Percentiles rank a stretch among this genome's conserved stretches.
phyloP scores from a whole-genome alignment of 805 yeast genomes.

The Candida sanyiensis region DNA sequence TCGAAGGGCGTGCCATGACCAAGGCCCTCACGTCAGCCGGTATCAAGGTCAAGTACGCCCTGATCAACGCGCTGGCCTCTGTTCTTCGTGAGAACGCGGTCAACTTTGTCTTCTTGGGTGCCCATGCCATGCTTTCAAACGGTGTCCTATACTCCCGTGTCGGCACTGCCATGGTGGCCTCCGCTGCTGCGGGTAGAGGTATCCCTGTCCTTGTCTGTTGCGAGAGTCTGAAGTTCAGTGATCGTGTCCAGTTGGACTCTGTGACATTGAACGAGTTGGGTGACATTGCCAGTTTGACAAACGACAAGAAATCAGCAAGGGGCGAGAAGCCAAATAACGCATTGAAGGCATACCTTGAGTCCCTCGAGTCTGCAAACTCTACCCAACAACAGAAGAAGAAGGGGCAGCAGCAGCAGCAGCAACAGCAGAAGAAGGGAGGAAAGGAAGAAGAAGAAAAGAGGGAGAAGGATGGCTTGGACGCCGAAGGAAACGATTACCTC shows the following conservation, averaged over 20 bases:
- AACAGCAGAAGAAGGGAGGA: conserved; percentile 15
- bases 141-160: conserved; percentile 91
- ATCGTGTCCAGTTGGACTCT: conserved; percentile 93
- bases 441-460: conserved; percentile 36
- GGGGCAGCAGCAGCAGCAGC: conserved; percentile 17
- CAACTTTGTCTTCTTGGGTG: conserved; percentile 88
- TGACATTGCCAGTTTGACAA: conserved; percentile 66
- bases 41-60: conserved; percentile 66
- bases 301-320: conserved; percentile 43
- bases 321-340: conserved; percentile 40
- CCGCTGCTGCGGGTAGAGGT: conserved; percentile 81
- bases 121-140: conserved; percentile 94
- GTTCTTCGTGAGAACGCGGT: conserved; percentile 74
- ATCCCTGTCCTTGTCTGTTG: conserved; percentile 95
- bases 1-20: conserved; percentile 83
- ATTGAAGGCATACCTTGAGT: conserved; percentile 55
- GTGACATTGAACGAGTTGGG: conserved; percentile 90
- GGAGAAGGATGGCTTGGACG: conserved; percentile 41
- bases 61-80: conserved; percentile 74
- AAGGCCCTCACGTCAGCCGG: conserved; percentile 55
- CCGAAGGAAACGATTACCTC: conserved; percentile 42
- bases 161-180: conserved; percentile 90
- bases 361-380: conserved; percentile 25
- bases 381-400: conserved; percentile 25
- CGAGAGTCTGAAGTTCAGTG: conserved; percentile 90